phyloP scores from a whole-genome alignment of 371 early-diverging fungal species.

The Apophysomyces variabilis region DNA sequence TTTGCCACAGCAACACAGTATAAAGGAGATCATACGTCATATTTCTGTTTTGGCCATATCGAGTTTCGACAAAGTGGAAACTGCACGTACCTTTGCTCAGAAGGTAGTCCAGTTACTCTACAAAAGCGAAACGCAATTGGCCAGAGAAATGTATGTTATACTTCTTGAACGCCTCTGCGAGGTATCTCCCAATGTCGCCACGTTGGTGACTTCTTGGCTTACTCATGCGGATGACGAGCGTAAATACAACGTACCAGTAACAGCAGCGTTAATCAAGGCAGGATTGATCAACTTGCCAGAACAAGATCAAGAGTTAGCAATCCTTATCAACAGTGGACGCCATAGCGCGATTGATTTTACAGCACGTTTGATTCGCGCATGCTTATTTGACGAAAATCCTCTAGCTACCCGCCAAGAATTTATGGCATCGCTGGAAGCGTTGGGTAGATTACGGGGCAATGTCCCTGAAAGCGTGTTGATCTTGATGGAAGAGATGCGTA shows the following conservation, averaged over 20 bases:
- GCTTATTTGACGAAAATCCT: constrained; percentile 61
- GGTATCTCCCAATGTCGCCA: constrained; percentile 72
- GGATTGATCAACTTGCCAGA: constrained; percentile 79
- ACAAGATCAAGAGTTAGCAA: constrained; percentile 87
- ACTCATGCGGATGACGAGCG: constrained; percentile 95
- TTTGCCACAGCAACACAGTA: constrained; percentile 81
- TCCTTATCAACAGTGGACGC: constrained; percentile 79
- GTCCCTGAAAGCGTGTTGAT: constrained; percentile 66
- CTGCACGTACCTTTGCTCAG: constrained; percentile 82
- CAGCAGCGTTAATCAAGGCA: constrained; percentile 80
- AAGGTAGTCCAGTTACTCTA: constrained; percentile 85
- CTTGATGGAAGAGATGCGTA: constrained; percentile 42
- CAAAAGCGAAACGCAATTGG: constrained; percentile 72
- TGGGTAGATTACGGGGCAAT: constrained; percentile 70
- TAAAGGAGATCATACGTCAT: constrained; percentile 73
- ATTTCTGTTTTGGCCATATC: constrained; percentile 69
- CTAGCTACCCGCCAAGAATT: constrained; percentile 74
- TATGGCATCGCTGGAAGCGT: constrained; percentile 70
- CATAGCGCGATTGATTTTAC: constrained; percentile 80
- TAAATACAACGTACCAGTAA: constrained; percentile 86
- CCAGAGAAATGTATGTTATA: constrained; percentile 81
- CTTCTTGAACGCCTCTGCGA: constrained; percentile 85
- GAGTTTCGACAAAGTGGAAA: constrained; percentile 77
- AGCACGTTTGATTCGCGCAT: constrained; percentile 72
- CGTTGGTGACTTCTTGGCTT: constrained; percentile 90